Percentiles rank a stretch among this genome's conserved stretches.
Conservation (phyloP, 176 grass and related monocot species). For the Carex parvula region DNA sequence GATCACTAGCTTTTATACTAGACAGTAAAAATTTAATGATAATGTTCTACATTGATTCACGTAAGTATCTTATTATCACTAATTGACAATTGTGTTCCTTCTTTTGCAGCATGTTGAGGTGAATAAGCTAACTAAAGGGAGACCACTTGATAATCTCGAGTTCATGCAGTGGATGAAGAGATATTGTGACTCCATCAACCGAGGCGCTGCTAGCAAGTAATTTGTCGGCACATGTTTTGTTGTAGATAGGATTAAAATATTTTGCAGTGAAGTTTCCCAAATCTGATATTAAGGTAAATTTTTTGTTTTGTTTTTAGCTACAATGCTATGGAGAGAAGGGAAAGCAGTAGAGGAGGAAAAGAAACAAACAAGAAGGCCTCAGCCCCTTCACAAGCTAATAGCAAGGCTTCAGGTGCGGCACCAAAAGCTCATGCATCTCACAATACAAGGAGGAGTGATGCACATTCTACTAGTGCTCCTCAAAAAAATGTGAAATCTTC, state of each 20-base stretch:
- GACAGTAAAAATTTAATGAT: neutral
- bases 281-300: neutral
- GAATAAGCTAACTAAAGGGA: constrained; percentile 81
- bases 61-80: neutral
- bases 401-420: constrained; percentile 43
- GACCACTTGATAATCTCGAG: constrained; percentile 87
- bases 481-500: constrained; percentile 41
- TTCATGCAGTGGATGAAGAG: constrained; percentile 98
- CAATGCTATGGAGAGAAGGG: constrained; percentile 76
- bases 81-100: constrained; percentile 6
- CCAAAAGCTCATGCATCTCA: constrained; percentile 51
- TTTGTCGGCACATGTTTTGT: neutral
- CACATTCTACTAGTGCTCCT: constrained; percentile 35
- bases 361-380: constrained; percentile 79
- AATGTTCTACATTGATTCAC: neutral
- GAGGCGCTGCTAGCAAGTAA: constrained; percentile 56
- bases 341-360: constrained; percentile 79
- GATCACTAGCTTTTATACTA: neutral
- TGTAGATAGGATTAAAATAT: neutral
- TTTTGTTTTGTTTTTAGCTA: constrained; percentile 43
- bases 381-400: constrained; percentile 38
- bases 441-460: constrained; percentile 35
- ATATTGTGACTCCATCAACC: constrained; percentile 77
- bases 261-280: too few species aligned
- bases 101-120: constrained; percentile 77